Conservation (phyloP, 495 filamentous ascomycete species). For the Penicillium malachiteum region DNA sequence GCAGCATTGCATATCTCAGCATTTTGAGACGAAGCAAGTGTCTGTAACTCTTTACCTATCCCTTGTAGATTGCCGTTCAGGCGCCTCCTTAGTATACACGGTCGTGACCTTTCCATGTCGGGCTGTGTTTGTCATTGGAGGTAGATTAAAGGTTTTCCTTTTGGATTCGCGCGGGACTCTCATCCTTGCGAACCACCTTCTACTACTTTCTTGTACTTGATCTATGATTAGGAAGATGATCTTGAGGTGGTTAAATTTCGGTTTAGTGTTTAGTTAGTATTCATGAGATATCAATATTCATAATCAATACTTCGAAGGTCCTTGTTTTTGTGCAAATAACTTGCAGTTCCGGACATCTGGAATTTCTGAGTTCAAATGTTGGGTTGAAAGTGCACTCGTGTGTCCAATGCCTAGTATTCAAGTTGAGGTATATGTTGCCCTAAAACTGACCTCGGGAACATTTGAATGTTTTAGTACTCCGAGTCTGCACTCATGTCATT, state of each 20-base stretch:
- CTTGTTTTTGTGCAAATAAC: no score
- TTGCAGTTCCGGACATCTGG: no score
- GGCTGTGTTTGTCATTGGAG: conserved; percentile 55
- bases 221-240: conserved; percentile 19
- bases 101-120: conserved; percentile 46
- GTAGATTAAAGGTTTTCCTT: conserved; percentile 38
- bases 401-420: no score
- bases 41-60: neutral
- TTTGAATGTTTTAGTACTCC: no score
- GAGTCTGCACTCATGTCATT: no score
- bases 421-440: no score
- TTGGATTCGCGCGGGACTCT: conserved; percentile 26
- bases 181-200: conserved; percentile 29
- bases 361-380: no score
- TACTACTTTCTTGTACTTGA: conserved; percentile 20
- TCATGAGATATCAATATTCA: no score
- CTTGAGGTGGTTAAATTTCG: conserved; percentile 27
- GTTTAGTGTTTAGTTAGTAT: no score
- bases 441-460: no score
- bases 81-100: conserved; percentile 52
- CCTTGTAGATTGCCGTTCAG: conserved; percentile 5
- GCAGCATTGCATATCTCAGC: neutral
- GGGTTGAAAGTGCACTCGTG: no score
- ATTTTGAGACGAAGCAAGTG: neutral
- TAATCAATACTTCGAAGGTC: no score